phyloP scores from a whole-genome alignment of 1,139 yeast species.

The Pichia sp. region DNA sequence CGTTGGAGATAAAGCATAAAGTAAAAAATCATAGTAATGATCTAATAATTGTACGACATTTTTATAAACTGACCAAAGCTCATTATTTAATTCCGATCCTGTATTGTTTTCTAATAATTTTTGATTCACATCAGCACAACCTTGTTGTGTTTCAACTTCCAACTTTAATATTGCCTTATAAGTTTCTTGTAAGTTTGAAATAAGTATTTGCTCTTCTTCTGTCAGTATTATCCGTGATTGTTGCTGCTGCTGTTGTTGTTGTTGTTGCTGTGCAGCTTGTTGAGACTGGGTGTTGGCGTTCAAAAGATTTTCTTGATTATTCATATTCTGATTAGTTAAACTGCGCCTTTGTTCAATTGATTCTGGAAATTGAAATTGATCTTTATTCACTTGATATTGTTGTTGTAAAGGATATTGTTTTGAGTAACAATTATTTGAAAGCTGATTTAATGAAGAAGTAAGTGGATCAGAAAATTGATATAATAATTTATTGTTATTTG shows the following conservation, averaged over 20 bases:
- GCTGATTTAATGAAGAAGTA: slow-evolving; percentile 21
- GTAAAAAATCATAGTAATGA: slow-evolving; percentile 62
- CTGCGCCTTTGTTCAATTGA: not conserved
- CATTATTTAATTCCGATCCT: slow-evolving; percentile 51
- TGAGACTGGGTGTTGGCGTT: slow-evolving; percentile 66
- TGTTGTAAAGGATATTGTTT: slow-evolving; percentile 2
- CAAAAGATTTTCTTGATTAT: slow-evolving; percentile 3
- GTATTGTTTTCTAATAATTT: slow-evolving; percentile 44
- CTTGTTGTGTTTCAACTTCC: slow-evolving; percentile 65
- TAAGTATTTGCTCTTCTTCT: slow-evolving; percentile 65
- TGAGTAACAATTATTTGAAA: slow-evolving; percentile 15
- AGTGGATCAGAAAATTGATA: slow-evolving; percentile 18
- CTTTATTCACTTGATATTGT: not conserved
- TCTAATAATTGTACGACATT: slow-evolving; percentile 59
- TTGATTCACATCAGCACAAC: slow-evolving; percentile 50
- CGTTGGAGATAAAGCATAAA: slow-evolving; percentile 62
- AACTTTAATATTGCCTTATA: slow-evolving; percentile 61
- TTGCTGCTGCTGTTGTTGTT: slow-evolving; percentile 27
- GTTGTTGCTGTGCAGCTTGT: slow-evolving; percentile 46
- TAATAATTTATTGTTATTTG: slow-evolving; percentile 17
- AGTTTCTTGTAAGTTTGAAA: slow-evolving; percentile 66
- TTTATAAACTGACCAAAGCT: slow-evolving; percentile 67
- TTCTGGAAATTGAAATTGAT: not conserved
- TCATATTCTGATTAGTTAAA: not conserved
- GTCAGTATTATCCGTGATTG: slow-evolving; percentile 38